Evolutionary conservation across 2,329 filamentous ascomycete genomes (phyloP), one percentile per base, ranked within the genome.

Genomic region (Claviceps quebecensis): DNA sequence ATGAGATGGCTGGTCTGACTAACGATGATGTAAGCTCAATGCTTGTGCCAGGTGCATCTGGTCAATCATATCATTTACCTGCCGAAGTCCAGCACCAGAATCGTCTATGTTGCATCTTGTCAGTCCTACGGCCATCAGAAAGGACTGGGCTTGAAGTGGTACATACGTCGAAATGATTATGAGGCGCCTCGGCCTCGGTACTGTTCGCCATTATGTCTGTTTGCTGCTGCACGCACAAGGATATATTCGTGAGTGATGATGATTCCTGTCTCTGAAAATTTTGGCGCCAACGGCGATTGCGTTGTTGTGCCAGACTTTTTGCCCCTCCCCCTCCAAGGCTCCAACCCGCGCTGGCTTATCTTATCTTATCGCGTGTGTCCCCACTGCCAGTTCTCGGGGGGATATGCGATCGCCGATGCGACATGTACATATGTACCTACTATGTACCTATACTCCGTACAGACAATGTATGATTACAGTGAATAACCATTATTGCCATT

Each of bases 71-170:
- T 11, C 23, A 47, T 34, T 36, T 47, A 47, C 45, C 45, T 45
- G 38, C 69, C 83, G 63, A 85, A 86, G 67, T 86, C 82, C 59
- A 86, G 72, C 56, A 82, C 78, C 56, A 87, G 71, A 59, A 87
- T 83, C 55, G 83, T 86, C 72, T 83, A 37, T 9, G 7, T 41
- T 13, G 38, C 40, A 9, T 11, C 47, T 29, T 41, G 38, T 48
- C 23, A 48, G 47, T 23, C 11, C 1, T 11, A 17, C 34, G 34
- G 23, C 17, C n/a, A 44, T 41, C 5, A 19, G 14, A 5, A 22
- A 36, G 17, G 34, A 46, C 34, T 34, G 5, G 29, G 22, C 37
- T 40, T 47, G 16, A 45, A 19, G 16, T 19, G 3, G 2, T 22
- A 50, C 49, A 8, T 4, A 47, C 41, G 34, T 57, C 54, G 38